These are phyloP conservation scores for Schizosaccharomyces versatilis DNA, from an alignment of 1,139 yeast genomes.

Conservation along the genomic window DNA sequence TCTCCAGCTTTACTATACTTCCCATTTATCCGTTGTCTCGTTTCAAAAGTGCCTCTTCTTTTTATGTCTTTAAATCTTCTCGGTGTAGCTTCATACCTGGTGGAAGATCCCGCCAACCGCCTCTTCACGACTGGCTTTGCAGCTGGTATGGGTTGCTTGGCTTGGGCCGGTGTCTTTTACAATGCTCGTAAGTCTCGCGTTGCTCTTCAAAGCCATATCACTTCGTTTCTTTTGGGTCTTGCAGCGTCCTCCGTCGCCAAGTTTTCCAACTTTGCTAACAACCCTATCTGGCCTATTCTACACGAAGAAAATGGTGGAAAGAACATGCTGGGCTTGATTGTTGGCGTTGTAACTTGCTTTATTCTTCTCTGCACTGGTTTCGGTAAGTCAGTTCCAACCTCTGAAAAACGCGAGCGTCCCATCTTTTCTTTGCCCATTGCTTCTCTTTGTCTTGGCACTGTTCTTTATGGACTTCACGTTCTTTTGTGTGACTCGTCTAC, in stretches of 20 bases:
- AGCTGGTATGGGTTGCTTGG: conserved; percentile 36
- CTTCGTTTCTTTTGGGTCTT: conserved; percentile 52
- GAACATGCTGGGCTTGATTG: conserved; percentile 46
- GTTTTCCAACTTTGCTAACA: conserved; percentile 56
- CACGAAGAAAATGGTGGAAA: conserved; percentile 68
- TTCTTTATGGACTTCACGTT: conserved; percentile 50
- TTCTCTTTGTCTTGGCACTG: conserved; percentile 55
- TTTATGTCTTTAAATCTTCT: conserved; percentile 35
- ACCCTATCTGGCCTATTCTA: conserved; percentile 94
- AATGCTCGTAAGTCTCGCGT: conserved; percentile 26
- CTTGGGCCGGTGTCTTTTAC: conserved; percentile 40
- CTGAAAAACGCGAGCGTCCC: conserved; percentile 74
- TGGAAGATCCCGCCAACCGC: conserved; percentile 45
- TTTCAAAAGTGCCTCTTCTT: conserved; percentile 31
- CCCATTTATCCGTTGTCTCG: conserved; percentile 28
- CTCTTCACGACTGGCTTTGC: conserved; percentile 48
- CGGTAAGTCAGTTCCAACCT: conserved; percentile 55
- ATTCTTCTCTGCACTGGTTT: conserved; percentile 46
- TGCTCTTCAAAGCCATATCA: conserved; percentile 29
- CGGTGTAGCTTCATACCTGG: conserved; percentile 57
- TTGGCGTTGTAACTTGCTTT: conserved; percentile 39
- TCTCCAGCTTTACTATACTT: conserved; percentile 37
- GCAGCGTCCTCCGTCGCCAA: conserved; percentile 53
- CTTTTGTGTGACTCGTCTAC: conserved; percentile 68
- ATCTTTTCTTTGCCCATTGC: conserved; percentile 39